Evolutionary conservation across 306 rosid species (phyloP).

Genomic region (Castanopsis chinensis): DNA sequence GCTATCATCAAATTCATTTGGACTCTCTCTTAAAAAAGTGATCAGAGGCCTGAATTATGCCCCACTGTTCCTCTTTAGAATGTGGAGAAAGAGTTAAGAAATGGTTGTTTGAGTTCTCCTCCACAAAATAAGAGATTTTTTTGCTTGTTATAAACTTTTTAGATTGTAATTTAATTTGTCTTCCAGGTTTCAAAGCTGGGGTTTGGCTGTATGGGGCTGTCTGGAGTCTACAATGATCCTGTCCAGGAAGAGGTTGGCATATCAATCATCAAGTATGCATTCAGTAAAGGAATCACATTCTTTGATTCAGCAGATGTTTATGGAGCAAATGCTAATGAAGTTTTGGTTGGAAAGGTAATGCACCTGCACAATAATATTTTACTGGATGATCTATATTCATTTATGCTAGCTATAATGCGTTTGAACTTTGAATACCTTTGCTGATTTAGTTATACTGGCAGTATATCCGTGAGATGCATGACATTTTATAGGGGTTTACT

Average conservation of each 20-base stretch:
- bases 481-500: too few species aligned
- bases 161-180: not conserved
- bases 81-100: conserved; percentile 1
- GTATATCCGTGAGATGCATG: too few species aligned
- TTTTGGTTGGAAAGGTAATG: conserved; percentile 70
- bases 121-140: not conserved
- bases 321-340: conserved; percentile 56
- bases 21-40: not conserved
- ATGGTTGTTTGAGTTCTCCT: not conserved
- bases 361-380: not conserved
- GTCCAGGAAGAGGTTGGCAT: conserved; percentile 55
- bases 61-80: not conserved
- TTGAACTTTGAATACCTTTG: not conserved
- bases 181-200: conserved; percentile 73
- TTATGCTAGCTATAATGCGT: not conserved
- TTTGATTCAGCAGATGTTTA: conserved; percentile 66
- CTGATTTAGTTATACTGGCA: not conserved
- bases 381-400: not conserved
- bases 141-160: not conserved
- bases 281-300: conserved; percentile 61
- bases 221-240: conserved; percentile 52
- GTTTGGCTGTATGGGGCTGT: conserved; percentile 66
- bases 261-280: conserved; percentile 57
- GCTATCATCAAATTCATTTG: not conserved
- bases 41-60: not conserved